These are phyloP conservation scores for Aegilops umbellulata DNA, from an alignment of 176 grass and related monocot species.

Conservation along the genomic window DNA sequence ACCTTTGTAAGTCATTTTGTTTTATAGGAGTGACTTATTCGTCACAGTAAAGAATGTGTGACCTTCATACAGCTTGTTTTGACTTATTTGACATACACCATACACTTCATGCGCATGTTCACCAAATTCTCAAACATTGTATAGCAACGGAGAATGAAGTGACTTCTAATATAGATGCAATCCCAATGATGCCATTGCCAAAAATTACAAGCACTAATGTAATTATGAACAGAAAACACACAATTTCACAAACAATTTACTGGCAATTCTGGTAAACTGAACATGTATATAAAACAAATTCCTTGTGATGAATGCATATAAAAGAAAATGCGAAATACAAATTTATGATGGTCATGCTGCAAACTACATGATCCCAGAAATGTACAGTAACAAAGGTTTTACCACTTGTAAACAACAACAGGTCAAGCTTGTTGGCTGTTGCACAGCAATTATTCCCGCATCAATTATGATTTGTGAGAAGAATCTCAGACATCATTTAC, in stretches of 20 bases:
- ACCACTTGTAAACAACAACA: neutral
- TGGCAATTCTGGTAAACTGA: neutral
- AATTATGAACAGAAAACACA: slow-evolving; percentile 2
- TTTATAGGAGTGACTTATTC: slow-evolving; percentile 63
- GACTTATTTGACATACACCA: slow-evolving; percentile 1
- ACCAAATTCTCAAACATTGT: slow-evolving; percentile 12
- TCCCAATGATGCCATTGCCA: neutral
- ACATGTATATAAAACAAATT: neutral
- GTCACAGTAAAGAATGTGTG: slow-evolving; percentile 34
- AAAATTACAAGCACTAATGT: neutral
- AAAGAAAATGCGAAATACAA: neutral
- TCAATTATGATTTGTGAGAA: slow-evolving; percentile 13
- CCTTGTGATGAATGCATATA: neutral
- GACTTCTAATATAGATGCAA: neutral
- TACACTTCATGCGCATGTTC: slow-evolving; percentile 17
- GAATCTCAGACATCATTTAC: slow-evolving; percentile 13
- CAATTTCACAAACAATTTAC: neutral
- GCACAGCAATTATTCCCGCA: neutral
- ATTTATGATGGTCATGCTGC: slow-evolving; percentile 10
- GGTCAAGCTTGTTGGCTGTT: neutral
- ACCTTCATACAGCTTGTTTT: slow-evolving; percentile 26
- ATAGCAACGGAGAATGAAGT: slow-evolving; percentile 11
- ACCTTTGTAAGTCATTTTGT: slow-evolving; percentile 58
- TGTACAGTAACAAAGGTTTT: neutral
- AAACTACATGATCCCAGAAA: slow-evolving; percentile 16